phyloP scores from a whole-genome alignment of 139 green algal genomes.

The Zygnema cylindricum region DNA sequence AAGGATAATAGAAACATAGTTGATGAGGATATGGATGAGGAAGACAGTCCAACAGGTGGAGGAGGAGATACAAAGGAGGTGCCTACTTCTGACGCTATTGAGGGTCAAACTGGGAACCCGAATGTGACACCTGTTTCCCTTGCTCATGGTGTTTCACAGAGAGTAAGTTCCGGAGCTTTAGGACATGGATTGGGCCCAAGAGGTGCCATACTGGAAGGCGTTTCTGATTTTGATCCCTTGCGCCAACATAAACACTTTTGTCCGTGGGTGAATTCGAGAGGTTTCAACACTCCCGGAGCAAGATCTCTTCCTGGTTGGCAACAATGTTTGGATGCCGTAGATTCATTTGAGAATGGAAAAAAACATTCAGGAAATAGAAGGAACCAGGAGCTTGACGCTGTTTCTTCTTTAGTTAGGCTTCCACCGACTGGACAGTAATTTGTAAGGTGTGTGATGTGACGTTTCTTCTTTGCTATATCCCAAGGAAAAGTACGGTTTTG shows the following conservation, averaged over 20 bases:
- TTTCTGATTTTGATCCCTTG: conserved; percentile 21
- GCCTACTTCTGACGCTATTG: background rate
- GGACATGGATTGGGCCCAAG: background rate
- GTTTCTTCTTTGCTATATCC: too few relatives aligned
- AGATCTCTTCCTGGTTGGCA: conserved; percentile 30
- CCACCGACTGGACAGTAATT: too few relatives aligned
- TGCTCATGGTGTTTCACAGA: background rate
- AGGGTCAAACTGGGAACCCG: background rate
- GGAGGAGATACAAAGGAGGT: background rate
- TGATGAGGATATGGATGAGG: background rate
- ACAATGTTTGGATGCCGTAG: conserved; percentile 28
- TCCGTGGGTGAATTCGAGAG: conserved; percentile 23
- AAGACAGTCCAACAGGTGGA: background rate
- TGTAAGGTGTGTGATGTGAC: too few relatives aligned
- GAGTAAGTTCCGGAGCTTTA: background rate
- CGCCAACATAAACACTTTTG: conserved; percentile 24
- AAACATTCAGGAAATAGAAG: background rate
- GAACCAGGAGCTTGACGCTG: background rate
- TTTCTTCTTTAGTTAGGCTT: background rate
- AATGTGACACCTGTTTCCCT: background rate
- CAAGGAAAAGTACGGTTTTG: too few relatives aligned
- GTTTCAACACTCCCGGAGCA: background rate
- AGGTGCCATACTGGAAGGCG: background rate
- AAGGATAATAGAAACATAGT: background rate
- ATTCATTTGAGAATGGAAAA: background rate